Base-by-base conservation (phyloP, 2,329 filamentous ascomycete genomes). In the Apiospora arundinis region DNA sequence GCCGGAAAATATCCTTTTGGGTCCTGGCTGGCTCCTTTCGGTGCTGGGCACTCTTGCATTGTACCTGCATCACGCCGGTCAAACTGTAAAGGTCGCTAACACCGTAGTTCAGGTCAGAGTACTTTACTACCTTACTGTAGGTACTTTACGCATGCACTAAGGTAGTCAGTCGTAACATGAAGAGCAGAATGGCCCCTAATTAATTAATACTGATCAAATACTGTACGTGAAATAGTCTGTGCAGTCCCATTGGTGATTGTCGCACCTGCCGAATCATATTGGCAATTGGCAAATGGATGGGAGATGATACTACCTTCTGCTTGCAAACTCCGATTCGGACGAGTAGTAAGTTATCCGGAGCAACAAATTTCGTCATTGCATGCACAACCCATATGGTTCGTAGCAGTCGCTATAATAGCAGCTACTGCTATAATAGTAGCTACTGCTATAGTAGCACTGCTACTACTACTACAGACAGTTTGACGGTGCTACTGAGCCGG, bases 351-450 rank as follows among this genome's bases (percentile, higher is more conserved):
- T 25, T 28, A 23, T 28, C 49, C 14, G 49, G 25, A 56, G 49
- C 28, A 60, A 60, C 28, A 60, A 32, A 7, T 28, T 60, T 60
- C 28, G 52, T 60, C 52, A 60, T 60, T 60, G 52, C 28, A 28
- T 9, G 8, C 32, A 32, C n/a, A 6, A 6, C 4, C 25, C 8
- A 37, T 21, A 37, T 60, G 12, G 42, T 60, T 18, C 52, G 32
- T 11, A 3, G 52, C 2, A 8, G 25, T 32, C 32, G 32, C 32
- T 32, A 32, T 32, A 32, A 6, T 32, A 32, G 32, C 32, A 32
- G 6, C 32, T 32, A 32, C n/a, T 3, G 32, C 32, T 32, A 32
- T 32, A 32, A 32, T 32, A 32, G 32, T 6, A 32, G 6, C 32
- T n/a, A n/a, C 49, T 56, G 28, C 25, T 32, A 60, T 60, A 60